Base-by-base conservation (phyloP, 2,329 filamentous ascomycete species). In the Hypoxylon sp. region DNA sequence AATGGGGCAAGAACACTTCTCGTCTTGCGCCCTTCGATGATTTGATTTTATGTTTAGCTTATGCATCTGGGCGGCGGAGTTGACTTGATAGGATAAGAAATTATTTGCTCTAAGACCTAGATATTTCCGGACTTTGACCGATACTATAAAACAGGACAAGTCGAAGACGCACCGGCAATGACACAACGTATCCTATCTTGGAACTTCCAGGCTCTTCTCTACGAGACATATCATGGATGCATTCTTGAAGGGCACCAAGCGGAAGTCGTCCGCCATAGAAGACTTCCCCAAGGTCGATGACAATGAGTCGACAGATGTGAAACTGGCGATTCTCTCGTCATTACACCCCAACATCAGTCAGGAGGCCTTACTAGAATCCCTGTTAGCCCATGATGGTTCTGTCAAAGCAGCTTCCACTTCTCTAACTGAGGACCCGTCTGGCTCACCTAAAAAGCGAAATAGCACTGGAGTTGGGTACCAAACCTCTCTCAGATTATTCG, bases 301-400 rank as follows among this genome's bases (percentile, higher is more conserved):
- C 14, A 89, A 94, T 14, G 92, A 97, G 51, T 90, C 92, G 1
- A 99, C 96, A 0, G 96, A 98, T 70, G 84, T 97, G 74, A 98
- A 98, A 76, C 82, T 99, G 13, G 94, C 94, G 1, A 83, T 97
- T 1, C 83, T 99, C 2, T 87, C 91, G 1, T 98, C 96, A 0
- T 81, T 98, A 0, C 87, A 94, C 71, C 89, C 92, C 0, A 77
- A 83, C 0, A 71, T 90, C 3, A 85, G 89, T 6, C 89, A 92
- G 51, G 88, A 91, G 37, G 83, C 85, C 0, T 83, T 98, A 0
- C 85, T 99, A 0, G 95, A 98, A 71, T 83, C 94, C 5, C 84
- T 98, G 0, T 83, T 97, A 0, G 90, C 89, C 0, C 90, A 92
- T 66, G 88, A 95, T 29, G 96, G 96, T 0, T 93, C 89, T 0